Evolutionary conservation across 371 early-diverging fungal species (phyloP).

Genomic region (Lichtheimia corymbifera): DNA sequence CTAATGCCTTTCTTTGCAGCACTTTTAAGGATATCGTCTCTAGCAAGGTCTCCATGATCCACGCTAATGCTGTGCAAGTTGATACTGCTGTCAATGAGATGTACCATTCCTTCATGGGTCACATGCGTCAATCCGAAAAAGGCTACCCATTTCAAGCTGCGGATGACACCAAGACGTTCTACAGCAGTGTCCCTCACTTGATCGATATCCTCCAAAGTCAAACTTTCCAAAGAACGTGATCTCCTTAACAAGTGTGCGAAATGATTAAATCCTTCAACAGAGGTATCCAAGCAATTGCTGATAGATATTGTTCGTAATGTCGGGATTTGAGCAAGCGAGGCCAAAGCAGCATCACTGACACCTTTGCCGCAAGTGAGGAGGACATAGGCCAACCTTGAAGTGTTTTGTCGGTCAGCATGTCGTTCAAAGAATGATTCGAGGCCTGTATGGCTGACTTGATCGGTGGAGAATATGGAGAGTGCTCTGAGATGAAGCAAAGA

Average conservation of each 20-base stretch:
- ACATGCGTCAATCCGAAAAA: background rate
- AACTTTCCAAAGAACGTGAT: background rate
- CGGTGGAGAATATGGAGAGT: background rate
- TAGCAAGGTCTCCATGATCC: background rate
- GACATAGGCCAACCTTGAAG: background rate
- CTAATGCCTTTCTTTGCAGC: constrained; percentile 1
- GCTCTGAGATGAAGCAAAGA: background rate
- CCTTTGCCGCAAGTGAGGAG: constrained; percentile 1
- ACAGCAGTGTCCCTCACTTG: background rate
- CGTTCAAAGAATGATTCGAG: constrained; percentile 1
- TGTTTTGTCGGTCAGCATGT: background rate
- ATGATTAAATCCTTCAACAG: background rate
- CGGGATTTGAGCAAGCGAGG: background rate
- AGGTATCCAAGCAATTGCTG: background rate
- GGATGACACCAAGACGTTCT: constrained; percentile 1
- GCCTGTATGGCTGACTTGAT: background rate
- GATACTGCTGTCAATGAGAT: constrained; percentile 1
- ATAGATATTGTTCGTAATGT: background rate
- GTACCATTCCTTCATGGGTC: background rate
- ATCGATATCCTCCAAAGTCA: background rate
- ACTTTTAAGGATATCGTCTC: background rate
- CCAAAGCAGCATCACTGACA: background rate
- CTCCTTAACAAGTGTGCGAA: background rate
- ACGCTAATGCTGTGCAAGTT: background rate
- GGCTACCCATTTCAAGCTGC: background rate